Evolutionary conservation across 2,329 filamentous ascomycete species (phyloP).

Genomic region (Xylaria sp.): DNA sequence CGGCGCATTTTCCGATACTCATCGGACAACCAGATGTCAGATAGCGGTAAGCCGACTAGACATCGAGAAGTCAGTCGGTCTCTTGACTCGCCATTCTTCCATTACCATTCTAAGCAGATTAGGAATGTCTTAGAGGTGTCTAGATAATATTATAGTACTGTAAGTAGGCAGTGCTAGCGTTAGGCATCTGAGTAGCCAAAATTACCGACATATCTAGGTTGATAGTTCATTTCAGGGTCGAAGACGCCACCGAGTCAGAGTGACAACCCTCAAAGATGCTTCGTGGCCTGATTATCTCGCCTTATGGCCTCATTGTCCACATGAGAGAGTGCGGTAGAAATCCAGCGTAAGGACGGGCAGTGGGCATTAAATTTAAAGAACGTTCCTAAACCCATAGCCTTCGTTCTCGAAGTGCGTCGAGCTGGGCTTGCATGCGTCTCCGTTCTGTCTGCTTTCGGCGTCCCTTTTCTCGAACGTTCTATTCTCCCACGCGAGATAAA

Average conservation of each 20-base stretch:
- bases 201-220: no score
- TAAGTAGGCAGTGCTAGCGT: no score
- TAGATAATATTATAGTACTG: no score
- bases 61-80: not conserved
- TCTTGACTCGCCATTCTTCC: slow-evolving; percentile 1
- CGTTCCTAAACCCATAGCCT: slow-evolving; percentile 31
- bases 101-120: not conserved
- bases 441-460: slow-evolving; percentile 27
- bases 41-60: no score
- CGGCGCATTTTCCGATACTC: no score
- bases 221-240: not conserved
- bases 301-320: not conserved
- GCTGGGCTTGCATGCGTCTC: slow-evolving; percentile 1
- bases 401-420: slow-evolving; percentile 25
- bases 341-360: no score
- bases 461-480: slow-evolving; percentile 40
- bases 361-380: no score
- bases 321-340: no score
- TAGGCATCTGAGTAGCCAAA: not conserved
- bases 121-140: not conserved
- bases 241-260: slow-evolving; percentile 1
- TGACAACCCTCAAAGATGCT: not conserved
- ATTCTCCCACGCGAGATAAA: slow-evolving; percentile 45
- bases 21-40: no score
- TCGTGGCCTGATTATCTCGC: not conserved